These are phyloP conservation scores for Torrubiella hemipterigena DNA, from an alignment of 2,329 filamentous ascomycete genomes.

Conservation along the genomic window DNA sequence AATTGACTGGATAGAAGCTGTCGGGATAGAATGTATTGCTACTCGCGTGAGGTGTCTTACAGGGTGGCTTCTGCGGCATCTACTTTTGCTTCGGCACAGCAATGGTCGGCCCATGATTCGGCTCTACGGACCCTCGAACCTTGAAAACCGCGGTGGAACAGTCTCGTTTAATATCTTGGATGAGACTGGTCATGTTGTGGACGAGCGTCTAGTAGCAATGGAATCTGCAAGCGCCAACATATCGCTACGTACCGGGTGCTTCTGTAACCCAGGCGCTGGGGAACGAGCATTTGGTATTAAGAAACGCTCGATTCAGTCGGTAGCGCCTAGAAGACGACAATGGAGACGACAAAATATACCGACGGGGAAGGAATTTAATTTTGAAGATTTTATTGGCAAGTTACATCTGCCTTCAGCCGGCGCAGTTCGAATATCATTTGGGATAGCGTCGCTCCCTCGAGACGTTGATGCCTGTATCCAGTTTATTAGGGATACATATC, in stretches of 20 bases:
- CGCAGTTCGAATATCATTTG: constrained; percentile 25
- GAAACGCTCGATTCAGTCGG: constrained; percentile 3
- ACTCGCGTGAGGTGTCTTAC: constrained; percentile 23
- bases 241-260: constrained; percentile 27
- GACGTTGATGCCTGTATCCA: constrained; percentile 24
- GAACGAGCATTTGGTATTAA: constrained; percentile 21
- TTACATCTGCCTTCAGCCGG: constrained; percentile 15
- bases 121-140: constrained; percentile 21
- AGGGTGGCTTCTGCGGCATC: constrained; percentile 19
- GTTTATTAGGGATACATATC: constrained; percentile 19
- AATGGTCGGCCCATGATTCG: constrained; percentile 19
- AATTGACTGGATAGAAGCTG: constrained; percentile 19
- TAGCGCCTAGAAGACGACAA: too few species aligned
- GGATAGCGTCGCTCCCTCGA: constrained; percentile 19
- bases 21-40: constrained; percentile 16
- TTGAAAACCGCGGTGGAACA: constrained; percentile 20
- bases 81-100: constrained; percentile 18
- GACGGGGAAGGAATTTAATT: constrained; percentile 4
- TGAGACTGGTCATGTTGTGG: constrained; percentile 16
- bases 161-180: constrained; percentile 27
- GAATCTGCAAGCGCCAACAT: constrained; percentile 21
- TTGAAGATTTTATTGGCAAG: constrained; percentile 13
- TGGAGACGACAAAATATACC: too few species aligned
- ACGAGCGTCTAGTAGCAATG: constrained; percentile 21
- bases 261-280: constrained; percentile 28